Percentiles rank a stretch among this genome's conserved stretches.
phyloP scores from a whole-genome alignment of 345 rosid species.

The Brassica nigra region DNA sequence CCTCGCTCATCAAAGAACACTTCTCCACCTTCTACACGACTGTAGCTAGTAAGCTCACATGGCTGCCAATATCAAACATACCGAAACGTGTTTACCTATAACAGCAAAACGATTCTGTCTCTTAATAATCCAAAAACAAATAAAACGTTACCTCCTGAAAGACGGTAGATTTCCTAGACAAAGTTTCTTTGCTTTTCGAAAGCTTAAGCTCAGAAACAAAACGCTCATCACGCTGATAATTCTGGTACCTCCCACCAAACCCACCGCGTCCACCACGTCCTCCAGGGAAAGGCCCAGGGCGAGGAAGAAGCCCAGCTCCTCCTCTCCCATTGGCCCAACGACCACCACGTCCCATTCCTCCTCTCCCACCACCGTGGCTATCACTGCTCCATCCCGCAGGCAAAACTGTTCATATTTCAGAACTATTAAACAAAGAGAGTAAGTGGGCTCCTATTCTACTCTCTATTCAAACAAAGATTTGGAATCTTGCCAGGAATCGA shows the following conservation, averaged over 20 bases:
- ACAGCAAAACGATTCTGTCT: background rate
- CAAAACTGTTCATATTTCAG: constrained; percentile 53
- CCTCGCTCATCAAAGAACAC: constrained; percentile 76
- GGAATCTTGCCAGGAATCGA: constrained; percentile 61
- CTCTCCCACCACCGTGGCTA: constrained; percentile 63
- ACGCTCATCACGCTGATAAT: constrained; percentile 82
- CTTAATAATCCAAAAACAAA: background rate
- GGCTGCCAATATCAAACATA: constrained; percentile 57
- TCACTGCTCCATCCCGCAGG: constrained; percentile 58
- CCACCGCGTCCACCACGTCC: constrained; percentile 43
- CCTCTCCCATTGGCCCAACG: constrained; percentile 82
- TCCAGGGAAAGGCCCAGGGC: constrained; percentile 84
- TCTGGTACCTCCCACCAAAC: constrained; percentile 51
- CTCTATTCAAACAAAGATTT: background rate
- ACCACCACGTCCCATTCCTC: constrained; percentile 63
- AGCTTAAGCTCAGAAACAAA: constrained; percentile 89
- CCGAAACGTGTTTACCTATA: constrained; percentile 2
- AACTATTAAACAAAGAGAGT: background rate
- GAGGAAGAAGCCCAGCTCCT: constrained; percentile 87
- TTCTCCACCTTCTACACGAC: constrained; percentile 83
- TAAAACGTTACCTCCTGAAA: constrained; percentile 73
- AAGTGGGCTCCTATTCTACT: no score
- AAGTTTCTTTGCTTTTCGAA: constrained; percentile 81
- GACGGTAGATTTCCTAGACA: constrained; percentile 74
- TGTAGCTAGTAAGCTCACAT: constrained; percentile 83